Conservation (phyloP, 129 eudicot genomes). For the Flaveria trinervia region DNA sequence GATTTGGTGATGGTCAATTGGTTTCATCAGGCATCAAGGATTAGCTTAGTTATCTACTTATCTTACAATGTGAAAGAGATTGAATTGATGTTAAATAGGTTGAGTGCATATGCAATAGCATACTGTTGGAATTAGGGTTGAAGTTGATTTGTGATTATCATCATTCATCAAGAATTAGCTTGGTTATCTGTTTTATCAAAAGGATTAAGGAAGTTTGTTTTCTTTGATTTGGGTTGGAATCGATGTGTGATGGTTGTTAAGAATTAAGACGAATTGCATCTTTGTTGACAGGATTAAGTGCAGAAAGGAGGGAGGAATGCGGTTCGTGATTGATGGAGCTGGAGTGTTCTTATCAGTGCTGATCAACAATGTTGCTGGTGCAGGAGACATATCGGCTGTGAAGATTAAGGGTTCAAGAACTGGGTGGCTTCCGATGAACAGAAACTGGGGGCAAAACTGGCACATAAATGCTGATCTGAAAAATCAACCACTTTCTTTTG, state of each 20-base stretch:
- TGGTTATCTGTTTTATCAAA: neutral
- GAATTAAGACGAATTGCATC: neutral
- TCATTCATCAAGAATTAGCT: neutral
- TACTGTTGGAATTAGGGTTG: too few species aligned
- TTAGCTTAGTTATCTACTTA: too few species aligned
- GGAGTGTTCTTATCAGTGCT: constrained; percentile 77
- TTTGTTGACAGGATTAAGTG: constrained; percentile 67
- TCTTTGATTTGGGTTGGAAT: constrained; percentile 1
- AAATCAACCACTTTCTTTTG: constrained; percentile 84
- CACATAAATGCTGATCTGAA: constrained; percentile 77
- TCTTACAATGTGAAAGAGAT: too few species aligned
- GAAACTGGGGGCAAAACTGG: constrained; percentile 98
- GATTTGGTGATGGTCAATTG: too few species aligned
- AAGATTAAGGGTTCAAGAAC: constrained; percentile 91
- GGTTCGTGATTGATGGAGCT: constrained; percentile 70
- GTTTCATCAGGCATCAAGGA: too few species aligned
- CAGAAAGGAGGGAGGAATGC: constrained; percentile 91
- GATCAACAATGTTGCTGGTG: constrained; percentile 86
- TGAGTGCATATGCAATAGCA: too few species aligned
- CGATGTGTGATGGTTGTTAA: neutral
- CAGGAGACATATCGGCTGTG: constrained; percentile 73
- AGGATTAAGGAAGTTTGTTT: neutral
- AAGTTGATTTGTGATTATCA: too few species aligned
- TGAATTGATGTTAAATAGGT: too few species aligned
- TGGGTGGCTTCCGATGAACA: constrained; percentile 95